Conservation (phyloP, 495 filamentous ascomycete genomes). For the Lophiotrema nucula region DNA sequence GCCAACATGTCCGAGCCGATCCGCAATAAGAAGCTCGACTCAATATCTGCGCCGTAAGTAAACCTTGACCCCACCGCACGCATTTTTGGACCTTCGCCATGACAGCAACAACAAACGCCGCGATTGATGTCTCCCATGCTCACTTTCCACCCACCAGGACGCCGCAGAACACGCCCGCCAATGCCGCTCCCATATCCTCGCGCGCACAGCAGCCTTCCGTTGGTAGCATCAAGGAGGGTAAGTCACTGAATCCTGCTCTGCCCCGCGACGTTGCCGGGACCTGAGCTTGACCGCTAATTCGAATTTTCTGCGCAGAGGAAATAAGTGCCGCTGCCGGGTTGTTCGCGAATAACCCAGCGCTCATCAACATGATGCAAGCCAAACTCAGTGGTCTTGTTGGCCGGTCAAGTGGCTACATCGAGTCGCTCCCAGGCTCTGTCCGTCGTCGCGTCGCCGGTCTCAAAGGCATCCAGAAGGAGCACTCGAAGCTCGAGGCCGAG, state of each 20-base stretch:
- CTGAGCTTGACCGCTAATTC: slow-evolving; percentile 33
- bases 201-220: slow-evolving; percentile 95
- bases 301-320: slow-evolving; percentile 63
- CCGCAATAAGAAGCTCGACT: slow-evolving; percentile 81
- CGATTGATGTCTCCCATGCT: slow-evolving; percentile 18
- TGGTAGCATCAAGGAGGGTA: slow-evolving; percentile 96
- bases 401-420: slow-evolving; percentile 94
- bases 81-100: slow-evolving; percentile 9
- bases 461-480: slow-evolving; percentile 98
- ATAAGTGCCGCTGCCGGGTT: slow-evolving; percentile 84
- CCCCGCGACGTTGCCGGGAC: slow-evolving; percentile 2
- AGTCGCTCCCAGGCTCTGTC: slow-evolving; percentile 84
- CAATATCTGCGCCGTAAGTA: slow-evolving; percentile 77
- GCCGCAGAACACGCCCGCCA: slow-evolving; percentile 93
- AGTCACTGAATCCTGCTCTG: slow-evolving; percentile 13
- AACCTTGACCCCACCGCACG: slow-evolving; percentile 13
- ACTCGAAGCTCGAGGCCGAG: slow-evolving; percentile 94
- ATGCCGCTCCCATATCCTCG: slow-evolving; percentile 94
- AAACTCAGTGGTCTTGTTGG: slow-evolving; percentile 92
- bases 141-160: slow-evolving; percentile 55
- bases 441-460: slow-evolving; percentile 90
- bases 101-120: slow-evolving; percentile 21
- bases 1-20: slow-evolving; percentile 82
- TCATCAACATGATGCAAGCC: slow-evolving; percentile 95
- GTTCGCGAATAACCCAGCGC: slow-evolving; percentile 88